A percentile compares a stretch with the other conserved stretches of the same genome.
Evolutionary conservation across 192 early-diverging fungal species (phyloP).

Genomic region (Gaertneriomyces sp.): DNA sequence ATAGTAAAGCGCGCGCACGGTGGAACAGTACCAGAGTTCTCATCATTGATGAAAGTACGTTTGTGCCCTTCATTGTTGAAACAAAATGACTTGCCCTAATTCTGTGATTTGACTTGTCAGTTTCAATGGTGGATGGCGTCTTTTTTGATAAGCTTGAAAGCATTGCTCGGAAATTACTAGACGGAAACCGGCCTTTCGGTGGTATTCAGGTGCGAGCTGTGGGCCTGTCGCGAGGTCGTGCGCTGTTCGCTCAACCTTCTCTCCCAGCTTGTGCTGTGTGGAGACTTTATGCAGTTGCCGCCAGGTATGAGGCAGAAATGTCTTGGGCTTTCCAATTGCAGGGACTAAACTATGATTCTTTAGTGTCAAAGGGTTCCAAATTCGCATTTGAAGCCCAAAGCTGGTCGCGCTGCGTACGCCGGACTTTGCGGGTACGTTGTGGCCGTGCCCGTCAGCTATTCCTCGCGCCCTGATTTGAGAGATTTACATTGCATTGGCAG

Average conservation of each 20-base stretch:
- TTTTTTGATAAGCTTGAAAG: constrained; percentile 48
- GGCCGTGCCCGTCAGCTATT: not conserved
- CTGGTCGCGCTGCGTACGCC: not conserved
- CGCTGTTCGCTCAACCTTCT: not conserved
- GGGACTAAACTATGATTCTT: constrained; percentile 1
- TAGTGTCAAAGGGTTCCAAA: constrained; percentile 22
- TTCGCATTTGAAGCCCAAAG: constrained; percentile 25
- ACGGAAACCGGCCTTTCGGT: constrained; percentile 40
- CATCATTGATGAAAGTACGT: constrained; percentile 50
- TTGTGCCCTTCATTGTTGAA: not conserved
- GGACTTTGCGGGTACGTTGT: constrained; percentile 17
- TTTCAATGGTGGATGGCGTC: constrained; percentile 49
- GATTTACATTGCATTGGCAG: constrained; percentile 21
- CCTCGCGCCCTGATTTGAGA: constrained; percentile 1
- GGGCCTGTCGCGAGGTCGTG: not conserved
- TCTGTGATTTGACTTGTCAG: constrained; percentile 9
- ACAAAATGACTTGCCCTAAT: not conserved
- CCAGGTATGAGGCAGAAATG: constrained; percentile 26
- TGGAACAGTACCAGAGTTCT: constrained; percentile 39
- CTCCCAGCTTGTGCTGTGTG: constrained; percentile 40
- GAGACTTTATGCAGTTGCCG: constrained; percentile 55
- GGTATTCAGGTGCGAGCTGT: constrained; percentile 42
- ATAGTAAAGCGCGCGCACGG: constrained; percentile 12
- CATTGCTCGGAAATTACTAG: constrained; percentile 28
- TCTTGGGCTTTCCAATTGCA: not conserved